Conservation (phyloP, 306 rosid genomes). For the Quercus agrifolia region DNA sequence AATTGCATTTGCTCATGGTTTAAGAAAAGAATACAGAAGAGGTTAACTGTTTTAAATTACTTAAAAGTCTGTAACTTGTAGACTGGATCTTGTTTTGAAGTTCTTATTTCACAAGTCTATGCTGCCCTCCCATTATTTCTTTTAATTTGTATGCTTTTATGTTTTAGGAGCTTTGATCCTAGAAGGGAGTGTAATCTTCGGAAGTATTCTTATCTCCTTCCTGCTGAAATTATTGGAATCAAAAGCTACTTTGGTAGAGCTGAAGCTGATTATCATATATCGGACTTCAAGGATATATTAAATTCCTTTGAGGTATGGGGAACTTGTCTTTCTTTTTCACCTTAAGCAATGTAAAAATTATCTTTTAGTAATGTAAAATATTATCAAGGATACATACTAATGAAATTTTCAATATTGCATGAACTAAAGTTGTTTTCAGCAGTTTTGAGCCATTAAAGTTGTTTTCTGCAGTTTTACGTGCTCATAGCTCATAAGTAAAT, state of each 20-base stretch:
- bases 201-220: conserved; percentile 77
- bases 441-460: neutral
- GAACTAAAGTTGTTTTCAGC: neutral
- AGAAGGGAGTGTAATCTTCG: conserved; percentile 78
- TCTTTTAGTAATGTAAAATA: conserved; percentile 3
- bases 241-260: conserved; percentile 39
- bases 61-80: neutral
- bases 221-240: conserved; percentile 81
- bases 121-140: neutral
- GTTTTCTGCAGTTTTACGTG: neutral
- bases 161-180: conserved; percentile 82
- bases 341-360: neutral
- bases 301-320: conserved; percentile 65
- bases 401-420: neutral
- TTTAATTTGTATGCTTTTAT: conserved; percentile 28
- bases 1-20: neutral
- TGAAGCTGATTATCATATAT: conserved; percentile 65
- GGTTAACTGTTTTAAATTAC: neutral
- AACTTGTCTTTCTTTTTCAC: neutral
- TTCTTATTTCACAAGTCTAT: conserved; percentile 5
- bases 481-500: neutral
- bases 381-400: too few relatives aligned
- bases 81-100: neutral
- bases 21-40: neutral
- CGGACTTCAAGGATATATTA: conserved; percentile 71